phyloP scores from a whole-genome alignment of 2,329 filamentous ascomycete species.

The Alternaria consortialis region DNA sequence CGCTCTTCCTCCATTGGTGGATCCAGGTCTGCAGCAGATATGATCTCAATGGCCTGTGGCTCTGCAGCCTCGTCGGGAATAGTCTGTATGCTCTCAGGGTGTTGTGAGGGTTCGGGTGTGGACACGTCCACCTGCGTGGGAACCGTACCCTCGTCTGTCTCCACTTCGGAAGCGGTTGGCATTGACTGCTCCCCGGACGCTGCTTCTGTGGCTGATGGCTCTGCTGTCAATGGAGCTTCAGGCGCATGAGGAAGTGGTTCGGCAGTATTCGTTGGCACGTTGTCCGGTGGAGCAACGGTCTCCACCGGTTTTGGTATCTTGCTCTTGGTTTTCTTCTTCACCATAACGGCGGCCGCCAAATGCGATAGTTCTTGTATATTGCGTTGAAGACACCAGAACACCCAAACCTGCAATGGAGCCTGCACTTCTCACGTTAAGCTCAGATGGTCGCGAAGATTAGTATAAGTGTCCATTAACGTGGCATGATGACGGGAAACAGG shows the following conservation, averaged over 20 bases:
- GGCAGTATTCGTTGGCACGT: slow-evolving; percentile 29
- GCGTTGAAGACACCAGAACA: slow-evolving; percentile 17
- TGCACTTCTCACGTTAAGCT: slow-evolving; percentile 34
- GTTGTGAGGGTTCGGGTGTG: slow-evolving; percentile 26
- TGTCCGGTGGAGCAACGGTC: slow-evolving; percentile 38
- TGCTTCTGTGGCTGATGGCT: slow-evolving; percentile 25
- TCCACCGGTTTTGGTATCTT: slow-evolving; percentile 46
- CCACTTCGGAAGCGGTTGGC: slow-evolving; percentile 16
- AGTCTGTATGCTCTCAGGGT: slow-evolving; percentile 15
- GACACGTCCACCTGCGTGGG: slow-evolving; percentile 30
- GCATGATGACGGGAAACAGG: slow-evolving; percentile 46
- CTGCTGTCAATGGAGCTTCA: slow-evolving; percentile 27
- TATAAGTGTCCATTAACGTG: slow-evolving; percentile 49
- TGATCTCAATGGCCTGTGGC: slow-evolving; percentile 6
- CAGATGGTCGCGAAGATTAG: slow-evolving; percentile 31
- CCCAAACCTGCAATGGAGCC: slow-evolving; percentile 19
- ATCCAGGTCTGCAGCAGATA: slow-evolving; percentile 10
- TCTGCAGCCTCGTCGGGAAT: slow-evolving; percentile 13
- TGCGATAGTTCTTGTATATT: slow-evolving; percentile 36
- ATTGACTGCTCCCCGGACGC: slow-evolving; percentile 18
- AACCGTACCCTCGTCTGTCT: slow-evolving; percentile 23
- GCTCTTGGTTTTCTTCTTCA: slow-evolving; percentile 46
- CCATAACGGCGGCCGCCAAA: slow-evolving; percentile 33
- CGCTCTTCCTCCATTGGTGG: slow-evolving; percentile 15
- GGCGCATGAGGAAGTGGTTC: slow-evolving; percentile 32